Evolutionary conservation across 2,329 filamentous ascomycete species (phyloP), one percentile per base, ranked within the genome.

Genomic region (Akanthomyces dipterigenus): DNA sequence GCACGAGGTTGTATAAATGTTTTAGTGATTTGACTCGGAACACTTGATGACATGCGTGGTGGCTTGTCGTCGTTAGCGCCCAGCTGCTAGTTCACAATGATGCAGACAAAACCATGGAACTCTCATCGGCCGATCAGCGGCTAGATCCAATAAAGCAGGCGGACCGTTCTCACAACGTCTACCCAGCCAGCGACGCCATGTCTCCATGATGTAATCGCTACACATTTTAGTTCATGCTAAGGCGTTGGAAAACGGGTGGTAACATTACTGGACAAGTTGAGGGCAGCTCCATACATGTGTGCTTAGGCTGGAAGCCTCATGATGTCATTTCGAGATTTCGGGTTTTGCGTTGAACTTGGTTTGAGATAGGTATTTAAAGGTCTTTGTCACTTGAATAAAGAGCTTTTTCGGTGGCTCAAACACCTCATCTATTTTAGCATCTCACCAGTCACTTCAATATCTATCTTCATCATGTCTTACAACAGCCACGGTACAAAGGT

Each of bases 131-230:
- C n/a, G 28, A 49, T 28, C 20, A 26, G n/a, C 14, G 16, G 18
- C 24, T 55, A 22, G 51, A 38, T 36, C 38, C 38, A 56, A 40
- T 9, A 16, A 46, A 8, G 18, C 9, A 16, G 12, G 26, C 56
- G 3, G 16, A 11, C 22, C 12, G 40, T 34, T 5, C 28, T 59
- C 24, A 45, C 11, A 40, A 34, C 34, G n/a, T 24, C n/a, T n/a
- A n/a, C 31, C 26, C 24, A n/a, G 16, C 16, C 46, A 20, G 11
- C 46, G 9, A 36, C 24, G 20, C n/a, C 48, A 36, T 8, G 36
- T 46, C 49, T 60, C 28, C 57, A 60, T 60, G 57, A 60, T 54
- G 48, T 60, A 46, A 60, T 54, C 16, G 54, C 54, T 60, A 54
- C 49, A 31, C 48, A 38, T 28, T 36, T 51, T 34, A 36, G 14